Evolutionary conservation across 2,329 filamentous ascomycete species (phyloP), one percentile per base, ranked within the genome.

Genomic region (Aureobasidium sp.): DNA sequence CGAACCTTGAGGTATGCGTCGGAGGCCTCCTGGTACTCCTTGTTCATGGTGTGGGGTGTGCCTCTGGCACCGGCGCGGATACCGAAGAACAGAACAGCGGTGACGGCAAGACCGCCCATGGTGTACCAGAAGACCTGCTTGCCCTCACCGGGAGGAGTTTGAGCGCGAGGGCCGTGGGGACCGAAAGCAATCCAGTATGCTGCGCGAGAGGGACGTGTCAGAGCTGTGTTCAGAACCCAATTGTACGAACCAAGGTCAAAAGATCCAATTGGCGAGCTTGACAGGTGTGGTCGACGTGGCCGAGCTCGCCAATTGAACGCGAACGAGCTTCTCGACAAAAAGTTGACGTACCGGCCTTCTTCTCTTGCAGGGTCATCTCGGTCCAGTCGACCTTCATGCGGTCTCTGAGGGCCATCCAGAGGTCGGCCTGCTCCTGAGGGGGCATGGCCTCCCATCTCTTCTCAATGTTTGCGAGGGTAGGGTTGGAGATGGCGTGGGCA

Each of bases 121-220:
- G 90, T 87, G 78, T 91, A 89, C 74, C 86, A 80, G 72, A 89
- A 82, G 70, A 97, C 82, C 76, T 87, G 92, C 78, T 85, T 84
- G 77, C 82, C 83, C 83, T 97, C 93, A 72, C 90, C 93, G 68
- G 94, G 89, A 66, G 93, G 90, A 68, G 88, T 77, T 66, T 83
- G 80, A 69, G 93, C 87, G 71, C 94, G 93, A 70, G 94, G 94
- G 63, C 94, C 94, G 79, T 99, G 94, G 73, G 92, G 87, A 68
- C 94, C 94, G 75, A 99, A 99, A 68, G 94, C 92, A 74, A 99
- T 96, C 88, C 90, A 99, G 86, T 97, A 99, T 68, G 94, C 94
- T 99, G 76, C 63, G 41, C 41, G 39, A 47, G 20, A 41, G 37
- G 29, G 36, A 58, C 41, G 46, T 39, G 61, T 62, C 47, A 62